These are phyloP conservation scores for Phytophthora podocarpi DNA, from an alignment of 352 stramenopile species.

Conservation along the genomic window DNA sequence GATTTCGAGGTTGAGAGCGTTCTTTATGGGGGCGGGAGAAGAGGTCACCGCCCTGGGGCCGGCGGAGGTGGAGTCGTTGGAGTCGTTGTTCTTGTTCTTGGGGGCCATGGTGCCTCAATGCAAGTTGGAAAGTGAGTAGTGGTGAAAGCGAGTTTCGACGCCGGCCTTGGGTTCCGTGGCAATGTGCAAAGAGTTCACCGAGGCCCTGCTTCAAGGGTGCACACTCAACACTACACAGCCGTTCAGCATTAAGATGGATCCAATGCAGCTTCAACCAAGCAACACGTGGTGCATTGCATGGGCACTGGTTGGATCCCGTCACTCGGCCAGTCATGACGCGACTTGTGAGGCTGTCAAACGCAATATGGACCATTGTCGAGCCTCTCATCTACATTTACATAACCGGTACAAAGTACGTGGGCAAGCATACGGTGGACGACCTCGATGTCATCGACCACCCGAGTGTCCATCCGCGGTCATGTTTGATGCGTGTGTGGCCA, in stretches of 20 bases:
- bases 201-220: background rate
- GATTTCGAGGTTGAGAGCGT: slow-evolving; percentile 27
- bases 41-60: background rate
- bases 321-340: slow-evolving; percentile 12
- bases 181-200: too few relatives aligned
- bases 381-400: background rate
- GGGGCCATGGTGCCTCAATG: slow-evolving; percentile 25
- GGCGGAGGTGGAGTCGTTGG: slow-evolving; percentile 1
- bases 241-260: background rate
- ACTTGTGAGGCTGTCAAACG: slow-evolving; percentile 14
- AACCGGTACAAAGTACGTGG: background rate
- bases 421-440: slow-evolving; percentile 8
- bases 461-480: slow-evolving; percentile 8
- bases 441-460: slow-evolving; percentile 10
- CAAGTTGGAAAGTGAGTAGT: slow-evolving; percentile 25
- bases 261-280: slow-evolving; percentile 11
- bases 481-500: slow-evolving; percentile 22
- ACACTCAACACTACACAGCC: background rate
- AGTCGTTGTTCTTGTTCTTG: too few relatives aligned
- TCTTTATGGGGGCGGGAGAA: slow-evolving; percentile 22
- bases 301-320: slow-evolving; percentile 8
- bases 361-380: slow-evolving; percentile 28
- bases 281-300: slow-evolving; percentile 8
- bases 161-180: too few relatives aligned
- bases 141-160: background rate